Percentiles rank a stretch among this genome's conserved stretches.
These are phyloP conservation scores for Purpureocillium lavendulum DNA, from an alignment of 2,329 filamentous ascomycete species.

Conservation along the genomic window DNA sequence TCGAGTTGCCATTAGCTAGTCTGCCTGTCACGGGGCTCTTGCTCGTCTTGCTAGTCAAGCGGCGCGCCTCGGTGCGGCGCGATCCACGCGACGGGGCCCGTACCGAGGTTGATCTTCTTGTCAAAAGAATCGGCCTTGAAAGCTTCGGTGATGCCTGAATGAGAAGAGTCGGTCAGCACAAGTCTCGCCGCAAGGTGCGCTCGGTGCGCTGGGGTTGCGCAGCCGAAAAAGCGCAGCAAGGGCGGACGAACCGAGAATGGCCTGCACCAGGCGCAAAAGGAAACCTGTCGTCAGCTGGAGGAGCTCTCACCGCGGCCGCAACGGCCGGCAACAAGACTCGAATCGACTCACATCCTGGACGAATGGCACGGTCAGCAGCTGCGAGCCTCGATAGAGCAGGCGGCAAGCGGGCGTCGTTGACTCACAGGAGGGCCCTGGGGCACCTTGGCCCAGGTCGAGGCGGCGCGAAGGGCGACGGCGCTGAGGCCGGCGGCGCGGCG, in stretches of 20 bases:
- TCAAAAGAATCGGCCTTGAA: constrained; percentile 94
- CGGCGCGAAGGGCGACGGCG: constrained; percentile 40
- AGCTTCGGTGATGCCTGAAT: constrained; percentile 81
- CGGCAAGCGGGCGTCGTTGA: constrained; percentile 14
- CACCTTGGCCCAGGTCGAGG: constrained; percentile 84
- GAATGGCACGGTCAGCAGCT: constrained; percentile 2
- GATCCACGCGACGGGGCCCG: constrained; percentile 18
- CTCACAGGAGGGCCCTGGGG: constrained; percentile 90
- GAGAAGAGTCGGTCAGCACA: constrained; percentile 12
- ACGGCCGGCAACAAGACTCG: background rate
- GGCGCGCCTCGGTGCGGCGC: no score
- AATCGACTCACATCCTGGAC: constrained; percentile 11
- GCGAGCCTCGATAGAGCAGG: constrained; percentile 3
- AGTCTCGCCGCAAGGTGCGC: no score
- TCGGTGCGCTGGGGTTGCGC: no score
- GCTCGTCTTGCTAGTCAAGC: background rate
- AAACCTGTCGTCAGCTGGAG: background rate
- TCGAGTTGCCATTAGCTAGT: background rate
- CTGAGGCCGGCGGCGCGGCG: constrained; percentile 27
- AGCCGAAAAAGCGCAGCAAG: constrained; percentile 7
- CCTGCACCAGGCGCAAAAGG: constrained; percentile 32
- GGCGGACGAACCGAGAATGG: constrained; percentile 56
- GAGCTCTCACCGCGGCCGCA: background rate
- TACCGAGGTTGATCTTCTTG: constrained; percentile 97
- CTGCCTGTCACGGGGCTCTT: background rate